Percentiles rank a stretch among this genome's conserved stretches.
Evolutionary conservation across 306 rosid species (phyloP).

Genomic region (apple (Malus domestica)): ASM211411v1 NC_041793.1:44171501-44172000

Average conservation of each 20-base stretch:
- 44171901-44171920: neutral
- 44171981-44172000: neutral
- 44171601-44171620: neutral
- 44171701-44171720: neutral
- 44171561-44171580: too few relatives aligned
- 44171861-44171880: slow-evolving; percentile 15
- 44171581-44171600: too few relatives aligned
- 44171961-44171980: neutral
- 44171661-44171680: neutral
- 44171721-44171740: neutral
- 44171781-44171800: neutral
- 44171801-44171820: neutral
- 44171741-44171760: too few relatives aligned
- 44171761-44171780: neutral
- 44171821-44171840: neutral
- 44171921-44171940: neutral
- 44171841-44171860: slow-evolving; percentile 15
- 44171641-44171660: neutral
- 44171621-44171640: neutral
- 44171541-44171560: too few relatives aligned
- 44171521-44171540: too few relatives aligned
- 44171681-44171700: too few relatives aligned
- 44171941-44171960: neutral
- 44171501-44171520: too few relatives aligned
- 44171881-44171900: neutral